Base-by-base conservation (phyloP, 208 protist species). In the Blastocrithidia nonstop region DNA sequence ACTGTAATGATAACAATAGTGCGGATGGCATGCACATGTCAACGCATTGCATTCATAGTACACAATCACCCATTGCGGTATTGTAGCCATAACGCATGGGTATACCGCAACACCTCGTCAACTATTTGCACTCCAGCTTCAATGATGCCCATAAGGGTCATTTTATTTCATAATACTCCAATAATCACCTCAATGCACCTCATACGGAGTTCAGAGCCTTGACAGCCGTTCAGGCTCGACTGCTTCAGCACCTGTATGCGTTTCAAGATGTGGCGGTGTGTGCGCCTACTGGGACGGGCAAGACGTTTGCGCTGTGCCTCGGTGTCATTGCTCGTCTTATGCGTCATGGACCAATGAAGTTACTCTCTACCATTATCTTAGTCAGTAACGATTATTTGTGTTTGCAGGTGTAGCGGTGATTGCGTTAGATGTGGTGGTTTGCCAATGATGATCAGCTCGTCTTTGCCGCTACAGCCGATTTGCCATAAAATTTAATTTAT, bases 341-440 rank as follows among this genome's bases (percentile, higher is more conserved):
- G 79, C 75, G 84, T 0, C 65, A 84, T 21, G 84, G 84, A 8
- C 84, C 84, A 15, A 87, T 89, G 79, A 93, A 88, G 54, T 59
- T 81, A 2, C 61, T 87, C 26, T 86, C 84, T 4, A 80, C 67
- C 15, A 22, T 93, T 6, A 66, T 93, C 20, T 63, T 93, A 4
- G 79, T 78, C 21, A 63, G 54, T 50, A 85, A 69, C 43, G 77
- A 89, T 53, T 49, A 71, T 39, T 60, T 93, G 15, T 82, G 73
- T 37, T 58, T 66, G 25, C 84, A 93, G 54, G 66, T 88, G 47
- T 74, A 79, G 46, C 64, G 28, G 48, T 89, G 84, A 80, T 53
- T 93, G 71, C 54, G 50, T 3, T 72, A 83, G 58, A 78, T 93
- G 74, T 93, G 84, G 84, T 89, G 84, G 74, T 85, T 78, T 61